These are phyloP conservation scores for Plasmodium cynomolgi DNA, from an alignment of 169 alveolate genomes.

Conservation along the genomic window DNA sequence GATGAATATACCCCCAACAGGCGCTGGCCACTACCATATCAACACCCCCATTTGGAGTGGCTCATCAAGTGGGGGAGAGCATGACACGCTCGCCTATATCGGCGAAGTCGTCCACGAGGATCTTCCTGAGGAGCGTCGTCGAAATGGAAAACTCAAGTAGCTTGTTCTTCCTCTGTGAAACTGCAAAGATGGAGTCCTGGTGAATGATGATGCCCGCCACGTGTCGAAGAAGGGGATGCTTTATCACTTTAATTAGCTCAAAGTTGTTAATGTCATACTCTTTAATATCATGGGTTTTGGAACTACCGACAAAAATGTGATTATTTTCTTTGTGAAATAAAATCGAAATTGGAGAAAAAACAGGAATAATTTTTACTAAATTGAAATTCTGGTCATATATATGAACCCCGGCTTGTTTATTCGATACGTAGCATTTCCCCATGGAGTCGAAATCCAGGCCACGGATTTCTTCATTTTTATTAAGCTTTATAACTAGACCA, in stretches of 20 bases:
- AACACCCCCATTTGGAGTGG: neutral
- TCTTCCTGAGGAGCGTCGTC: slow-evolving; percentile 25
- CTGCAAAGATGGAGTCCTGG: slow-evolving; percentile 59
- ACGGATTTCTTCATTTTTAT: slow-evolving; percentile 72
- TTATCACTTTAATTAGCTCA: slow-evolving; percentile 63
- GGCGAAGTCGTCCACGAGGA: slow-evolving; percentile 43
- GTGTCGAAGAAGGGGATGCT: slow-evolving; percentile 66
- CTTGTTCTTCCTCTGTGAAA: slow-evolving; percentile 69
- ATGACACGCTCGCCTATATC: slow-evolving; percentile 74
- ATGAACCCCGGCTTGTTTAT: slow-evolving; percentile 73
- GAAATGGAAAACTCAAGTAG: slow-evolving; percentile 71
- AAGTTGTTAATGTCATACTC: slow-evolving; percentile 57
- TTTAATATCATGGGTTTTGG: slow-evolving; percentile 74
- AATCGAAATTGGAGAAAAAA: slow-evolving; percentile 72
- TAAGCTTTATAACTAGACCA: slow-evolving; percentile 55
- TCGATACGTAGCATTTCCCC: slow-evolving; percentile 63
- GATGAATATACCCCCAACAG: neutral
- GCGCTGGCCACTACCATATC: neutral
- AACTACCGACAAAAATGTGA: slow-evolving; percentile 73
- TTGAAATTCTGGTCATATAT: slow-evolving; percentile 68
- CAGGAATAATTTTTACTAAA: slow-evolving; percentile 46
- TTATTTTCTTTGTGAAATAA: slow-evolving; percentile 29
- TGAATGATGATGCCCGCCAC: slow-evolving; percentile 69
- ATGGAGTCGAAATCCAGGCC: slow-evolving; percentile 65
- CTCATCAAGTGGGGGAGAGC: slow-evolving; percentile 4